Evolutionary conservation across 371 early-diverging fungal genomes (phyloP), one percentile per base, ranked within the genome.

Genomic region (Entomophthora muscae): DNA sequence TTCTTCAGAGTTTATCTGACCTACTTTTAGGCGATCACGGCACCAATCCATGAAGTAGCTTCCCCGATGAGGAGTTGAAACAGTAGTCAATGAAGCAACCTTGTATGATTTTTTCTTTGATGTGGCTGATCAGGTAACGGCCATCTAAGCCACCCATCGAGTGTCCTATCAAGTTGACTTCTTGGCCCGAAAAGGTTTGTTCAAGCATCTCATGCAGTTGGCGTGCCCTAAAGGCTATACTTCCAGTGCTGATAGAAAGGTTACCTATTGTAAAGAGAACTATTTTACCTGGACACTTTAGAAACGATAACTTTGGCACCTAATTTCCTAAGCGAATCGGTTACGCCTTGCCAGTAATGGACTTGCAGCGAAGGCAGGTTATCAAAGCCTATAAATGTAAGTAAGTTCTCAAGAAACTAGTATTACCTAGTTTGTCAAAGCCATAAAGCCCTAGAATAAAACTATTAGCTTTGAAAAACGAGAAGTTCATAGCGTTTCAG

Each of bases 31-130:
- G 56, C 82, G 76, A 66, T 91, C 89, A 23, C 86, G 80, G 65
- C 84, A 86, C 87, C 88, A 91, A 73, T 91, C 91, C 90, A 91
- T 91, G 71, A 92, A 84, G 2, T 87, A 81, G 42, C 82, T 81
- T 2, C 95, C 95, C 27, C 86, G 83, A 70, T 94, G 95, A n/a
- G 95, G 95, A 5, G 95, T 91, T 1, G 86, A 85, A 21, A 94
- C 75, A 0, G 93, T 92, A 0, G 93, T 90, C 28, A 94, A 71
- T 1, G 90, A 85, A 27, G 72, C 75, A 3, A 89, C 82, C 5
- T 70, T 57, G 67, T 84, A 90, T 57, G 75, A 67, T 32, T 77
- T 74, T 51, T 83, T 76, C 0, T 75, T 75, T 27, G n/a, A 92
- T 72, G 69, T 90, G 90, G 2, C 88, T 76, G 52, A 91, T 79